Percentiles rank a stretch among this genome's conserved stretches.
These are phyloP conservation scores for Cyberlindnera sargentensis DNA, from an alignment of 805 yeast genomes.

Conservation along the genomic window DNA sequence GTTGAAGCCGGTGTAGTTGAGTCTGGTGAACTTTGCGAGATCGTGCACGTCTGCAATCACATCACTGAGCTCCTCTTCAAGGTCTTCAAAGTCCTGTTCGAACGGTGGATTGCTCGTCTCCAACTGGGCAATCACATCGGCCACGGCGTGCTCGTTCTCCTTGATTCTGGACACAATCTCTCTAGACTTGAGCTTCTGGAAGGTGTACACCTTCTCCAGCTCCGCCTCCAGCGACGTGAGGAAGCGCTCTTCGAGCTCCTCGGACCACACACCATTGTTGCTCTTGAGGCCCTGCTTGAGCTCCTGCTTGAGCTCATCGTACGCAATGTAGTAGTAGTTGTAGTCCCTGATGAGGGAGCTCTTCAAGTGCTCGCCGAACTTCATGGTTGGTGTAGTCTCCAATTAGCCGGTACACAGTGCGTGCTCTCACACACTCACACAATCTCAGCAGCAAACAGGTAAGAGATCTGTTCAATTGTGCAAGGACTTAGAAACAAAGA, in stretches of 20 bases:
- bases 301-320: slow-evolving; percentile 83
- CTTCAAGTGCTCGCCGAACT: slow-evolving; percentile 52
- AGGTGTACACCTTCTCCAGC: slow-evolving; percentile 87
- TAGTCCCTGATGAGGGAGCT: slow-evolving; percentile 87
- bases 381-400: too few relatives aligned
- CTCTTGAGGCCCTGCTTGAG: slow-evolving; percentile 61
- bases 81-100: slow-evolving; percentile 63
- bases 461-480: too few relatives aligned
- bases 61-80: slow-evolving; percentile 74
- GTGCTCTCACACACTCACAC: too few relatives aligned
- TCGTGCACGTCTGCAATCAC: slow-evolving; percentile 97
- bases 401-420: too few relatives aligned
- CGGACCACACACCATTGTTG: slow-evolving; percentile 60
- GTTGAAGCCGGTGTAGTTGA: slow-evolving; percentile 95
- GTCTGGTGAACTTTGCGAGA: slow-evolving; percentile 84
- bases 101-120: slow-evolving; percentile 41
- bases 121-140: slow-evolving; percentile 53
- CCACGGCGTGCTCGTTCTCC: slow-evolving; percentile 69
- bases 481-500: too few relatives aligned
- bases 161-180: slow-evolving; percentile 83
- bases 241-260: slow-evolving; percentile 75
- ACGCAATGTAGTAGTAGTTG: slow-evolving; percentile 82
- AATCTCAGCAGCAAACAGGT: too few relatives aligned
- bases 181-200: slow-evolving; percentile 80
- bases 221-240: slow-evolving; percentile 68